Evolutionary conservation across 352 stramenopile genomes (phyloP).

Genomic region (Pythium brachiatum): DNA sequence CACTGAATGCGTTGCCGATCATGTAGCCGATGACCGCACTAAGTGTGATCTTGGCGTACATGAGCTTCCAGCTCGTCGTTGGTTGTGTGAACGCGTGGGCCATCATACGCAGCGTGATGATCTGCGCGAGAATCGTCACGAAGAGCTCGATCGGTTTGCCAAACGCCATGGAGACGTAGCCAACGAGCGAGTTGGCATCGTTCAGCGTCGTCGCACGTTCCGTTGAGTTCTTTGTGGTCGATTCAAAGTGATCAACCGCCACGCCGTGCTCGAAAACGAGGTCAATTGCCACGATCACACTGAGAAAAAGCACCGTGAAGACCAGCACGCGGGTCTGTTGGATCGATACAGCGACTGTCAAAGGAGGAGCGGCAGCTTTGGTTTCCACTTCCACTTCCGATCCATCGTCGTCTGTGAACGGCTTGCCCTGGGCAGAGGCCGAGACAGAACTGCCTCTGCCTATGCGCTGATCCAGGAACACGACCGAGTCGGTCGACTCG

Average conservation of each 20-base stretch:
- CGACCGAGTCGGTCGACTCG: not conserved
- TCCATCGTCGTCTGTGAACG: not conserved
- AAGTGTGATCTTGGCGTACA: not conserved
- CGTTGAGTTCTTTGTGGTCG: not conserved
- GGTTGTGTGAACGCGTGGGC: not conserved
- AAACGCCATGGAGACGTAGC: not conserved
- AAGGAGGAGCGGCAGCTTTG: no score
- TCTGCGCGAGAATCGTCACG: not conserved
- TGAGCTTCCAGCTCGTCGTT: not conserved
- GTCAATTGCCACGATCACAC: not conserved
- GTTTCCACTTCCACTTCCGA: not conserved
- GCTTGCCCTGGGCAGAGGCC: not conserved
- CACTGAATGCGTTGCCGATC: conserved; percentile 1
- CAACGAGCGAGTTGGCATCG: not conserved
- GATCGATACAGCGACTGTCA: not conserved
- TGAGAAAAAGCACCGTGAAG: not conserved
- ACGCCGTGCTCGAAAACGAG: conserved; percentile 3
- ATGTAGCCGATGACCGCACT: conserved; percentile 1
- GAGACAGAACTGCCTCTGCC: not conserved
- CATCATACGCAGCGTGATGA: conserved; percentile 5
- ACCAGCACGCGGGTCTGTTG: not conserved
- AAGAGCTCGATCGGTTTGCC: conserved; percentile 6
- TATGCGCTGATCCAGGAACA: not conserved
- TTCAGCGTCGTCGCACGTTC: not conserved
- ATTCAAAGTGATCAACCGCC: not conserved